Evolutionary conservation across 257 asterid genomes (phyloP).

Genomic region (Plantago elongata): DNA sequence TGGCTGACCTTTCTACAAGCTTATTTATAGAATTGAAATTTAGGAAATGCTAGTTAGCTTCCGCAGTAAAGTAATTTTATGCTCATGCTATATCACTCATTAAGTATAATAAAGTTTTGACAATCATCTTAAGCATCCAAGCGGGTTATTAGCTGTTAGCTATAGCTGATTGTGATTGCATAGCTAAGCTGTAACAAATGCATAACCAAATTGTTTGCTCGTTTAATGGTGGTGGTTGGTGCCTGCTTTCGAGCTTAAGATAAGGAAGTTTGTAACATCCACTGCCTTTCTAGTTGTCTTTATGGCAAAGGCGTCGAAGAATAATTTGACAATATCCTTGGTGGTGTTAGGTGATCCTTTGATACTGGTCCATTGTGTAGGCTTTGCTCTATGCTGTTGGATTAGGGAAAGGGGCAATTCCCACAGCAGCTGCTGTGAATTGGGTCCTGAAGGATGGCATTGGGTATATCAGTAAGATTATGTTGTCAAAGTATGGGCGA

Average conservation of each 20-base stretch:
- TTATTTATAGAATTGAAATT: neutral
- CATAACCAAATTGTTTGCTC: no score
- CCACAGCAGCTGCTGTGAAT: conserved; percentile 95
- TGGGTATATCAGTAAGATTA: conserved; percentile 88
- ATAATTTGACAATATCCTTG: no score
- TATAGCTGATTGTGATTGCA: no score
- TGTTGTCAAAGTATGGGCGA: conserved; percentile 84
- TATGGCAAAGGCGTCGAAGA: no score
- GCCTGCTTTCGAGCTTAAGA: neutral
- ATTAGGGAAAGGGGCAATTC: conserved; percentile 96
- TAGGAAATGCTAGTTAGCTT: neutral
- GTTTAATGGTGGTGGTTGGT: neutral
- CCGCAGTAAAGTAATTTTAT: neutral
- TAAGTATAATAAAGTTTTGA: no score
- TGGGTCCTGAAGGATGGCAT: conserved; percentile 99
- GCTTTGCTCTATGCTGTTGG: conserved; percentile 97
- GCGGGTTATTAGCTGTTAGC: no score
- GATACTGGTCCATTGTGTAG: conserved; percentile 28
- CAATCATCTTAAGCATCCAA: no score
- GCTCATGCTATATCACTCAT: neutral
- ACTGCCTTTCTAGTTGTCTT: no score
- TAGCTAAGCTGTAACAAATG: no score
- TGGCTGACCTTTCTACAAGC: no score
- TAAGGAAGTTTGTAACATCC: no score
- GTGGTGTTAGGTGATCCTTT: no score